Conservation (phyloP, 2,329 filamentous ascomycete genomes). For the Ophiocordyceps camponoti-leonardi region DNA sequence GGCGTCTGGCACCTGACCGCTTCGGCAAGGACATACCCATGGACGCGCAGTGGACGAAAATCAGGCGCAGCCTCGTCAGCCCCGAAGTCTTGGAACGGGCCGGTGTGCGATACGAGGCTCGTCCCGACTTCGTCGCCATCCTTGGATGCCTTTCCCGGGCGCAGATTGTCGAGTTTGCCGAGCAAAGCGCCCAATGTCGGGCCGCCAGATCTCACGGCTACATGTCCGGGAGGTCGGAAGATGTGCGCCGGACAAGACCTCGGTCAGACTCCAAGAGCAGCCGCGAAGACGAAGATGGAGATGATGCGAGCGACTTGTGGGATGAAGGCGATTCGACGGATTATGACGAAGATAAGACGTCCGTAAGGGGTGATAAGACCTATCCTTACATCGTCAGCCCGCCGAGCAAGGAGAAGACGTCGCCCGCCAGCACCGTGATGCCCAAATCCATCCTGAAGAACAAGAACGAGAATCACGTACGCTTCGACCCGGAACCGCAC, state of each 20-base stretch:
- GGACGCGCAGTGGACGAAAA: slow-evolving; percentile 43
- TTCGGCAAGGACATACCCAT: slow-evolving; percentile 36
- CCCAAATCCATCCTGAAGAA: slow-evolving; percentile 48
- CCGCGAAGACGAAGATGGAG: slow-evolving; percentile 13
- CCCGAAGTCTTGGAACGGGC: slow-evolving; percentile 37
- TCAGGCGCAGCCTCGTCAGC: slow-evolving; percentile 37
- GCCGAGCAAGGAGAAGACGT: slow-evolving; percentile 15
- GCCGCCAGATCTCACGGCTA: slow-evolving; percentile 14
- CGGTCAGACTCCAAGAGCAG: slow-evolving; percentile 17
- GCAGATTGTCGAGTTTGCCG: slow-evolving; percentile 33
- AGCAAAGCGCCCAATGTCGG: slow-evolving; percentile 28
- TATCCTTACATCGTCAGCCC: slow-evolving; percentile 20
- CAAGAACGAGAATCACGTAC: slow-evolving; percentile 37
- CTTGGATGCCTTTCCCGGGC: slow-evolving; percentile 35
- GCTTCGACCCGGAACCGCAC: slow-evolving; percentile 30
- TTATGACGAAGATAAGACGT: slow-evolving; percentile 15
- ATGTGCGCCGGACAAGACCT: slow-evolving; percentile 3
- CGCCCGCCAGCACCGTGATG: slow-evolving; percentile 16
- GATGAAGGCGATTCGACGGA: slow-evolving; percentile 16
- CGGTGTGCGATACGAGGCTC: slow-evolving; percentile 41
- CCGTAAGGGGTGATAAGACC: slow-evolving; percentile 13
- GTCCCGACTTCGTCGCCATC: slow-evolving; percentile 41
- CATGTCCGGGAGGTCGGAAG: slow-evolving; percentile 3
- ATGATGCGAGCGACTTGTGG: slow-evolving; percentile 10
- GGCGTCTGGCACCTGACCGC: slow-evolving; percentile 35